These are phyloP conservation scores for Mycothermus thermophilus DNA, from an alignment of 495 filamentous ascomycete species.

Conservation along the genomic window DNA sequence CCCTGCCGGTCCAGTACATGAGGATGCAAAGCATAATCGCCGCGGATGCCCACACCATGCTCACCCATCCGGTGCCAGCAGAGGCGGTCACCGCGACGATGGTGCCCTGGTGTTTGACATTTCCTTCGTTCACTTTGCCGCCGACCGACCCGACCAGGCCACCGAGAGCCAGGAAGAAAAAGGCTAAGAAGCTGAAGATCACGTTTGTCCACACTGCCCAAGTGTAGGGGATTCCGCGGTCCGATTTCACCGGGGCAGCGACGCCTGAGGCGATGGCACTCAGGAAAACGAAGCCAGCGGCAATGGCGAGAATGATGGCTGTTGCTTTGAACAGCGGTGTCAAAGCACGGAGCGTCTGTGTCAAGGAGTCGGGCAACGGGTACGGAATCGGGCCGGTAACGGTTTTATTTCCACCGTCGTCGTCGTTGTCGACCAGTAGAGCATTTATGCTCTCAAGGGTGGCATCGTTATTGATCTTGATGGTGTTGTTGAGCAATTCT, in stretches of 20 bases:
- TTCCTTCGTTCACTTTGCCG: slow-evolving; percentile 16
- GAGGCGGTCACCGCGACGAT: slow-evolving; percentile 20
- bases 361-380: slow-evolving; percentile 48
- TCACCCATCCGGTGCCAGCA: slow-evolving; percentile 20
- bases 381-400: no score
- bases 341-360: slow-evolving; percentile 43
- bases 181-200: slow-evolving; percentile 15
- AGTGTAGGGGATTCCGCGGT: background rate
- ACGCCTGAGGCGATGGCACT: slow-evolving; percentile 37
- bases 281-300: slow-evolving; percentile 40
- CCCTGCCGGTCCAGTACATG: no score
- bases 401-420: no score
- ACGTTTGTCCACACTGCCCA: slow-evolving; percentile 6
- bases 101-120: slow-evolving; percentile 20
- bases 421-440: no score
- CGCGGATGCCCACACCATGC: slow-evolving; percentile 52
- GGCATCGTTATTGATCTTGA: no score
- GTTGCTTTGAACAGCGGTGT: slow-evolving; percentile 35
- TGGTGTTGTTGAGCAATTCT: no score
- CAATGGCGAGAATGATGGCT: slow-evolving; percentile 54
- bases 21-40: no score
- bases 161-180: slow-evolving; percentile 11
- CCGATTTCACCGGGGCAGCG: slow-evolving; percentile 21
- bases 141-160: slow-evolving; percentile 15
- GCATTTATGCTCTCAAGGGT: no score